Percentiles rank a stretch among this genome's conserved stretches.
Conservation (phyloP, 1,284 basidiomycete genomes). For the Sphagnurus paluster region DNA sequence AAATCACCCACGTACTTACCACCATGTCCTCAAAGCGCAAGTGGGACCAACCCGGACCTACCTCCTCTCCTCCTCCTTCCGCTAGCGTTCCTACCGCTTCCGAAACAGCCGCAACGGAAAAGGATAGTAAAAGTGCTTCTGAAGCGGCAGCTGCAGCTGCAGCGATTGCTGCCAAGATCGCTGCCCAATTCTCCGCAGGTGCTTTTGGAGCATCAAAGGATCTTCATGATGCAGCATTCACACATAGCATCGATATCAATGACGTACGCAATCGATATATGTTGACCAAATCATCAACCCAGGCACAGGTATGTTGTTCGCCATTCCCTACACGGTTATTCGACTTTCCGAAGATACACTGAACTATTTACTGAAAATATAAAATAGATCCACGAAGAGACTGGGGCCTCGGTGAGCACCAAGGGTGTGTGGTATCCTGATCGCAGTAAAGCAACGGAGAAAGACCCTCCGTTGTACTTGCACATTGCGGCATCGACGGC, state of each 20-base stretch:
- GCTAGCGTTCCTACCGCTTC: slow-evolving; percentile 41
- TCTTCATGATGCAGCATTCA: slow-evolving; percentile 81
- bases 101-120: slow-evolving; percentile 50
- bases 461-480: slow-evolving; percentile 92
- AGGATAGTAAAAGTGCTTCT: slow-evolving; percentile 52
- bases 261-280: slow-evolving; percentile 95
- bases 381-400: slow-evolving; percentile 92
- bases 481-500: slow-evolving; percentile 87
- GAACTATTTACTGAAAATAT: no score
- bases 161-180: slow-evolving; percentile 91
- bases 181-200: slow-evolving; percentile 75
- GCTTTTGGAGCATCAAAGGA: no score
- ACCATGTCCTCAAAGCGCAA: slow-evolving; percentile 66
- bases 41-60: slow-evolving; percentile 66
- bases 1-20: no score
- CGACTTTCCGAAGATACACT: no score
- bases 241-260: slow-evolving; percentile 96
- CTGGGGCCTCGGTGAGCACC: slow-evolving; percentile 87
- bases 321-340: not conserved
- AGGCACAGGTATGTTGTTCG: slow-evolving; percentile 69
- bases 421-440: slow-evolving; percentile 96
- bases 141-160: slow-evolving; percentile 79
- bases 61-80: no score
- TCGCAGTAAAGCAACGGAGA: slow-evolving; percentile 83
- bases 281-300: slow-evolving; percentile 92